A percentile compares a stretch with the other conserved stretches of the same genome.
phyloP scores from a whole-genome alignment of 352 stramenopile genomes.

The Pythium sp. region DNA sequence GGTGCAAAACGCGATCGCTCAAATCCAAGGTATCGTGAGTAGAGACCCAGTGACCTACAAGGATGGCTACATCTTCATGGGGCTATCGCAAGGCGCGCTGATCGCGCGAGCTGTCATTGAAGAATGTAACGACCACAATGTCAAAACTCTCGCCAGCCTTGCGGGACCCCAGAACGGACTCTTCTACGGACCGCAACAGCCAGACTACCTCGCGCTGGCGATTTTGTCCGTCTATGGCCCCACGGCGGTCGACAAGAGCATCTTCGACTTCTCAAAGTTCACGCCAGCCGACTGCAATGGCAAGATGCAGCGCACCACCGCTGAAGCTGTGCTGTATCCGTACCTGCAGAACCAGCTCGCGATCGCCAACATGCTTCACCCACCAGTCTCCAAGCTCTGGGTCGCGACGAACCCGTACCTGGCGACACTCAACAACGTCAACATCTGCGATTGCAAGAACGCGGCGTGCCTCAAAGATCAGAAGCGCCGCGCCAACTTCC shows the following conservation, averaged over 20 bases:
- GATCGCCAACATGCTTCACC: slow-evolving; percentile 21
- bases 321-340: slow-evolving; percentile 12
- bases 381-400: slow-evolving; percentile 2
- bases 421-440: slow-evolving; percentile 18
- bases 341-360: slow-evolving; percentile 17
- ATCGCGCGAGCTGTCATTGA: slow-evolving; percentile 28
- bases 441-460: not conserved
- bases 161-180: slow-evolving; percentile 28
- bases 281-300: slow-evolving; percentile 14
- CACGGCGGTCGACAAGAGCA: slow-evolving; percentile 4
- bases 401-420: slow-evolving; percentile 15
- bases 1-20: slow-evolving; percentile 24
- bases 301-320: slow-evolving; percentile 25
- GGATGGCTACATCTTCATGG: slow-evolving; percentile 33
- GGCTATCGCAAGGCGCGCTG: slow-evolving; percentile 28
- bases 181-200: slow-evolving; percentile 31
- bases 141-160: slow-evolving; percentile 23
- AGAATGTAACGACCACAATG: slow-evolving; percentile 31
- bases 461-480: slow-evolving; percentile 3
- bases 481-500: slow-evolving; percentile 23
- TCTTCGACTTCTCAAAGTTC: slow-evolving; percentile 27
- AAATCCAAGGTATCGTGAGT: slow-evolving; percentile 14
- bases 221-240: slow-evolving; percentile 21
- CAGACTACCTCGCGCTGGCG: slow-evolving; percentile 16
- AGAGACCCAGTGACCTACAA: slow-evolving; percentile 15